A percentile compares a stretch with the other conserved stretches of the same genome.
Evolutionary conservation across 2,329 filamentous ascomycete genomes (phyloP).

Genomic region (Botrytis fragariae): DNA sequence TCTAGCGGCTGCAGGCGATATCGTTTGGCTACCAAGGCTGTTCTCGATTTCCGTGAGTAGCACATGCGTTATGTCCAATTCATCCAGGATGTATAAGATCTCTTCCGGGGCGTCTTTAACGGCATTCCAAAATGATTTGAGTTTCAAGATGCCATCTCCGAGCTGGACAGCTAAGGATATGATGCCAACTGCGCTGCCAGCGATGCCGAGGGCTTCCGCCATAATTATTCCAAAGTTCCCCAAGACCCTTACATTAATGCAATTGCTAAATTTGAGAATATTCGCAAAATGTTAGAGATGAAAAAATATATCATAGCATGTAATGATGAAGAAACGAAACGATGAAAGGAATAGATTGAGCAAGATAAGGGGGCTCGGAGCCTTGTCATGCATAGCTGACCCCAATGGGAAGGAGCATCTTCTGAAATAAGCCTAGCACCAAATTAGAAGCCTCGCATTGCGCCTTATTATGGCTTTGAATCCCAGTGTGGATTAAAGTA

Average conservation of each 20-base stretch:
- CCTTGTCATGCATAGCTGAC: background rate
- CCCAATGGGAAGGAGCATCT: background rate
- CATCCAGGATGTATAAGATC: background rate
- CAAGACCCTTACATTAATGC: too few relatives aligned
- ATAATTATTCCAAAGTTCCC: background rate
- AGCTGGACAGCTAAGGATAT: background rate
- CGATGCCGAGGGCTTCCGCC: background rate
- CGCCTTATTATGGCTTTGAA: background rate
- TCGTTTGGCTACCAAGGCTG: background rate
- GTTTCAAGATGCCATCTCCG: background rate
- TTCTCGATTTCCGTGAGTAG: background rate
- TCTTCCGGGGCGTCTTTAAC: constrained; percentile 8
- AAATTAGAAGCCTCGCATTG: background rate
- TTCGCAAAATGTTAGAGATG: background rate
- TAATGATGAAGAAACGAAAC: background rate
- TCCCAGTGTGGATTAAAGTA: background rate
- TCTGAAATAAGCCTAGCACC: background rate
- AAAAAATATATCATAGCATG: background rate
- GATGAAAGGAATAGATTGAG: background rate
- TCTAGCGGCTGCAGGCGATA: background rate
- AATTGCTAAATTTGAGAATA: background rate
- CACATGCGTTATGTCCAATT: background rate
- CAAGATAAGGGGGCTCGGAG: background rate
- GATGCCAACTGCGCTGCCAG: constrained; percentile 4
- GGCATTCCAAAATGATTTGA: background rate